Conservation (phyloP, 306 rosid species). For the Herpetospermum pedunculosum region DNA sequence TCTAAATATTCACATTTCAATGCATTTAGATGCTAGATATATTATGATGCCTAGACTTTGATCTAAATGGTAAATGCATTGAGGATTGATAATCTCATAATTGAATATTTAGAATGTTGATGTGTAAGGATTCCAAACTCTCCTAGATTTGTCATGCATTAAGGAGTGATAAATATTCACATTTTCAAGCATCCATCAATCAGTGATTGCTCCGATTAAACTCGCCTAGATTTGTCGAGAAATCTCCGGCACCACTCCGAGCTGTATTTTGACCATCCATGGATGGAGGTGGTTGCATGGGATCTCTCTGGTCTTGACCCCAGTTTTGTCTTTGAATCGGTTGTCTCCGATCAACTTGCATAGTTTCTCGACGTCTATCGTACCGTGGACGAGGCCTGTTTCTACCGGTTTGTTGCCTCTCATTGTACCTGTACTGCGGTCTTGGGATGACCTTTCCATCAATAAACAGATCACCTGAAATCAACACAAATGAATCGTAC, state of each 20-base stretch:
- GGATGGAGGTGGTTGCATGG: conserved; percentile 25
- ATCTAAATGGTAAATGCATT: not conserved
- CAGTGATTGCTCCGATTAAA: conserved; percentile 11
- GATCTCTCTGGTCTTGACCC: conserved; percentile 32
- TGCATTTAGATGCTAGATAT: not conserved
- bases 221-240: conserved; percentile 2
- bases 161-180: not conserved
- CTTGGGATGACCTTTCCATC: conserved; percentile 84
- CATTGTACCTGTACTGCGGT: conserved; percentile 67
- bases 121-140: not conserved
- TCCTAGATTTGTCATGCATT: not conserved
- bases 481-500: not conserved
- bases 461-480: conserved; percentile 67
- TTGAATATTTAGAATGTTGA: not conserved
- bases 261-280: conserved; percentile 17
- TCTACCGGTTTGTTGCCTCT: conserved; percentile 35
- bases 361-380: conserved; percentile 56
- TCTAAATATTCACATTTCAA: not conserved
- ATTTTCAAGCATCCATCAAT: not conserved
- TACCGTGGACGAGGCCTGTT: conserved; percentile 70
- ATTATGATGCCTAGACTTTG: not conserved
- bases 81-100: not conserved
- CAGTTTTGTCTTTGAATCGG: conserved; percentile 31
- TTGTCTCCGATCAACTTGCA: conserved; percentile 53
- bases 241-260: conserved; percentile 13